These are phyloP conservation scores for Domatiomyces catenatus DNA, from an alignment of 2,329 filamentous ascomycete species.

Conservation along the genomic window DNA sequence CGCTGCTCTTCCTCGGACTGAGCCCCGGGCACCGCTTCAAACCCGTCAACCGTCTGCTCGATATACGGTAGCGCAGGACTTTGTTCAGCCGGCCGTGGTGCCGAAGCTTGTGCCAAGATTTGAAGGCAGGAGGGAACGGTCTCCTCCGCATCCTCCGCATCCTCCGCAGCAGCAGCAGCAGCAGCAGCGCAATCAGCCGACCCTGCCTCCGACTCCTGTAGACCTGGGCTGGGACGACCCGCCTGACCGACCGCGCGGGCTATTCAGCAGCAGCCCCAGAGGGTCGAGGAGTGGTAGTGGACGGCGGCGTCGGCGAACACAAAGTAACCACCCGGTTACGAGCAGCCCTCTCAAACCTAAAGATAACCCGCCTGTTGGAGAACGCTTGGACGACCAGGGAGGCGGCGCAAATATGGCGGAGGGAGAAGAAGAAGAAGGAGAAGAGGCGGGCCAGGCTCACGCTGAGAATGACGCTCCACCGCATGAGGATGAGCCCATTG, in stretches of 20 bases:
- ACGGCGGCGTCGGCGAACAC: constrained; percentile 5
- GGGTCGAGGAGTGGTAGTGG: constrained; percentile 10
- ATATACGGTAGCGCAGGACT: neutral
- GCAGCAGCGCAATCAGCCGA: constrained; percentile 11
- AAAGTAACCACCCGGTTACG: constrained; percentile 3
- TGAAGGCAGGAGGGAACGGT: neutral
- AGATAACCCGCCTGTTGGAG: neutral
- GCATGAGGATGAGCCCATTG: constrained; percentile 1
- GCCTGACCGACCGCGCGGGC: constrained; percentile 14
- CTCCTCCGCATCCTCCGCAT: too few species aligned
- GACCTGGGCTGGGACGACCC: constrained; percentile 10
- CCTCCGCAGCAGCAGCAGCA: too few species aligned
- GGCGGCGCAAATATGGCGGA: constrained; percentile 1
- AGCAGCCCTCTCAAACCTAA: constrained; percentile 17
- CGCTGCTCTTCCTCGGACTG: neutral
- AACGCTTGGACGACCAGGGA: constrained; percentile 1
- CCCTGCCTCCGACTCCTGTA: constrained; percentile 16
- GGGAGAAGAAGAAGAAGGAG: constrained; percentile 6
- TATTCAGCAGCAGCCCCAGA: constrained; percentile 15
- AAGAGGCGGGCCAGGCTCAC: too few species aligned
- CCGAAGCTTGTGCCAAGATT: constrained; percentile 11
- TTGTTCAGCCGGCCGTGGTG: constrained; percentile 4
- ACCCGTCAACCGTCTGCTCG: neutral
- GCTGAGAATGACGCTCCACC: constrained; percentile 4
- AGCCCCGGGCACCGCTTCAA: constrained; percentile 1